These are phyloP conservation scores for Fraxinus cuspidata DNA, from an alignment of 257 asterid species.

Conservation along the genomic window DNA sequence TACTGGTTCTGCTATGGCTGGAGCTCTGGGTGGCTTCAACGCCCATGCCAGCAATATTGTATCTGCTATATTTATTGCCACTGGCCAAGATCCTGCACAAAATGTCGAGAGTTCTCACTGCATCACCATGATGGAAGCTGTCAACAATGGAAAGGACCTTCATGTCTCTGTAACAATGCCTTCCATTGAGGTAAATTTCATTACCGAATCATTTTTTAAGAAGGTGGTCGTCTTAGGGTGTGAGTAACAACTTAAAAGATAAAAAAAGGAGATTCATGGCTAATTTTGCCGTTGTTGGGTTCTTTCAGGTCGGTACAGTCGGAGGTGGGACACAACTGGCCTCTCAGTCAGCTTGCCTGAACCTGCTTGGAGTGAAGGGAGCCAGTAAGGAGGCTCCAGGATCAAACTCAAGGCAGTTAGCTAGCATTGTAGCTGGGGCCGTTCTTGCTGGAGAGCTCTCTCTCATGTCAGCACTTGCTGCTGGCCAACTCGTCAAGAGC, in stretches of 20 bases:
- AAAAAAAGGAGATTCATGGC: neutral
- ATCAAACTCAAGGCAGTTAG: slow-evolving; percentile 37
- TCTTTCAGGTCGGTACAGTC: slow-evolving; percentile 38
- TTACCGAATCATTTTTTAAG: neutral
- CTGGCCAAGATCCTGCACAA: slow-evolving; percentile 47
- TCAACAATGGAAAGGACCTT: slow-evolving; percentile 44
- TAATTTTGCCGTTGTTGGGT: neutral
- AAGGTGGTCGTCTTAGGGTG: neutral
- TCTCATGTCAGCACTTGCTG: slow-evolving; percentile 49
- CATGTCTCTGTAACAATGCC: slow-evolving; percentile 51
- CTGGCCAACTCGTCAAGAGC: slow-evolving; percentile 52
- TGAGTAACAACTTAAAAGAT: no score
- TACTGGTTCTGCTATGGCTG: slow-evolving; percentile 50
- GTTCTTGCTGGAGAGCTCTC: slow-evolving; percentile 50
- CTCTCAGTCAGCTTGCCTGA: slow-evolving; percentile 46
- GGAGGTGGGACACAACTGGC: slow-evolving; percentile 52
- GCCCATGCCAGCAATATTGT: slow-evolving; percentile 48
- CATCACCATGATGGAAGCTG: slow-evolving; percentile 52
- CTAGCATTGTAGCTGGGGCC: slow-evolving; percentile 44
- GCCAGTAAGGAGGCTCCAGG: slow-evolving; percentile 44
- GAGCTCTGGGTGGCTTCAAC: slow-evolving; percentile 49
- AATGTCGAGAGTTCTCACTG: slow-evolving; percentile 51
- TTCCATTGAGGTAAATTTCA: slow-evolving; percentile 35
- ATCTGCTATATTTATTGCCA: slow-evolving; percentile 40
- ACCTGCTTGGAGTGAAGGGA: slow-evolving; percentile 45